Base-by-base conservation (phyloP, 306 rosid species). In the Begonia fuchsioides region DNA sequence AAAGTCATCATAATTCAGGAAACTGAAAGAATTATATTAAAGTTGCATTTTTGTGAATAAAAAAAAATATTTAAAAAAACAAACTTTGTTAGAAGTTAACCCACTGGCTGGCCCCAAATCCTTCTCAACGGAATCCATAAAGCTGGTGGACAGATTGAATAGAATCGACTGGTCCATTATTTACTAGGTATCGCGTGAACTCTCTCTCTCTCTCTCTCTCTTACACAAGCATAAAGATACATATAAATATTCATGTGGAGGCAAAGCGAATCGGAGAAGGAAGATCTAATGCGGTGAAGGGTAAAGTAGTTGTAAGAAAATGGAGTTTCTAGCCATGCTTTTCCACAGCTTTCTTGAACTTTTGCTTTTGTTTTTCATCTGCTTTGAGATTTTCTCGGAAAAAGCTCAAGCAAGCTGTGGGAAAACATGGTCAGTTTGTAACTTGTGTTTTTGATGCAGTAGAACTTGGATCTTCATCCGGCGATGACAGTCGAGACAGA, bases 321-420 rank as follows among this genome's bases (percentile, higher is more conserved):
- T 32, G 13, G 3, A 59, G 50, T 60, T 66, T 57, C 38, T 41
- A 43, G 60, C 41, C 66, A 52, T 66, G 53, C 65, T 66, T 59
- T 66, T 66, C 71, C 71, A 66, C 71, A 55, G 71, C 71, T 66
- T 66, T 66, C 71, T 66, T 66, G 71, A 66, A 66, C 71, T 66
- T 59, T 49, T 48, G 39, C 16, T 5, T 45, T 43, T 14, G n/a
- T n/a, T 48, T 49, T 12, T 5, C 32, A 41, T 14, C 35, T 26
- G 20, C 11, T 32, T 13, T 12, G 6, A 12, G 13, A 41, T 19
- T 12, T 4, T n/a, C 39, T 19, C n/a, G 41, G 47, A 2, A 26
- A 26, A 59, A 58, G 71, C 38, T 66, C 61, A 66, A 59, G 65
- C 53, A 53, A 58, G 55, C 57, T 32, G 66, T 59, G 71, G 71